These are phyloP conservation scores for Chlorella sp. DNA, from an alignment of 139 green algal species.

Conservation along the genomic window DNA sequence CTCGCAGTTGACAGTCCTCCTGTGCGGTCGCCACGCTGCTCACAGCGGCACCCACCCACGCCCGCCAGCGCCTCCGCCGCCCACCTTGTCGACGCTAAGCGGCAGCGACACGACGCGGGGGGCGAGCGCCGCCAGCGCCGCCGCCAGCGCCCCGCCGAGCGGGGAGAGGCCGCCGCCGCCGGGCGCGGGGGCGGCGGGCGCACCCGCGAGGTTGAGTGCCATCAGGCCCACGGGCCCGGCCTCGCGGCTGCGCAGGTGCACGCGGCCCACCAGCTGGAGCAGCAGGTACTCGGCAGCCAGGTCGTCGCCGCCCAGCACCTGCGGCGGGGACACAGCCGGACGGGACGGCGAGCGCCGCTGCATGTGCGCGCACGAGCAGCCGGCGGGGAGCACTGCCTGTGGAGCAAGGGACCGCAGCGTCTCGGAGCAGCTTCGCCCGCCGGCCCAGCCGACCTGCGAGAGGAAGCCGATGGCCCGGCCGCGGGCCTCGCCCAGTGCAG, in stretches of 20 bases:
- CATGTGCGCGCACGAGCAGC: no score
- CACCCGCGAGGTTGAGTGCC: slow-evolving; percentile 43
- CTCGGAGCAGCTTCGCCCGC: neutral
- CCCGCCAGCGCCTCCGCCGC: no score
- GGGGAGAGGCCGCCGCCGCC: slow-evolving; percentile 19
- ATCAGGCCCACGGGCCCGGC: slow-evolving; percentile 29
- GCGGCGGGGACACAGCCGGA: no score
- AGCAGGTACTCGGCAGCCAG: slow-evolving; percentile 81
- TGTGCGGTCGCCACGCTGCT: no score
- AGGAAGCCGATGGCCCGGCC: slow-evolving; percentile 24
- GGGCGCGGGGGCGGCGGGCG: slow-evolving; percentile 11
- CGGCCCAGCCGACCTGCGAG: neutral
- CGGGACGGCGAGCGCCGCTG: no score
- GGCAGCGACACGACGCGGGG: slow-evolving; percentile 31
- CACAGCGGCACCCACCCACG: no score
- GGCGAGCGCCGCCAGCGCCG: slow-evolving; percentile 26
- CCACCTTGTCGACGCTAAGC: slow-evolving; percentile 15
- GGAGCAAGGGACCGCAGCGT: neutral
- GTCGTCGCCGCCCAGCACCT: slow-evolving; percentile 64
- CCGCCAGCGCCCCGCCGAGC: slow-evolving; percentile 30
- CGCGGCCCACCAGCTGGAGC: slow-evolving; percentile 49
- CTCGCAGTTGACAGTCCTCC: no score
- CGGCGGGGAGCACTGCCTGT: neutral
- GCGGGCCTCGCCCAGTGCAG: neutral
- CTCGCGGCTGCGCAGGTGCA: slow-evolving; percentile 1